These are phyloP conservation scores for Lachancea quebecensis DNA, from an alignment of 805 yeast species.

Conservation along the genomic window DNA sequence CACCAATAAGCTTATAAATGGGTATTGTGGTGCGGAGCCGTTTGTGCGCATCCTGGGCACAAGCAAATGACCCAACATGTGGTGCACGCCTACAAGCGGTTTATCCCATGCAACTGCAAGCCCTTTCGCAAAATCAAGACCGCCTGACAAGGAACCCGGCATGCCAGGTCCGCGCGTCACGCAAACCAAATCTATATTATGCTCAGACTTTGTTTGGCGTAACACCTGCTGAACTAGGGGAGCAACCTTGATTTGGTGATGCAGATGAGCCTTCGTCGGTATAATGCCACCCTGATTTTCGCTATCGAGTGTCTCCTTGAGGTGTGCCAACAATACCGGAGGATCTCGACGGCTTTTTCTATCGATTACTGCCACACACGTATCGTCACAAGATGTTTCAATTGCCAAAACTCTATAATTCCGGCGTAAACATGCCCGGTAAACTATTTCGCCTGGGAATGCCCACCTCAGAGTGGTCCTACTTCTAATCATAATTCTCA, in stretches of 20 bases:
- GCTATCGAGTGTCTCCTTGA: constrained; percentile 62
- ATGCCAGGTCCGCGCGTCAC: constrained; percentile 97
- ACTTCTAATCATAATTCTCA: too few species aligned
- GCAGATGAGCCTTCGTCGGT: constrained; percentile 77
- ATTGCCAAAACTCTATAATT: constrained; percentile 69
- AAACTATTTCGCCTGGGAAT: too few species aligned
- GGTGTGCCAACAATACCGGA: constrained; percentile 41
- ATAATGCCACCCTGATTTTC: constrained; percentile 70
- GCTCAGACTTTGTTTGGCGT: constrained; percentile 5
- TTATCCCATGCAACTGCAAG: constrained; percentile 66
- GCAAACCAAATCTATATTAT: constrained; percentile 64
- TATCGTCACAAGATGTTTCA: constrained; percentile 93
- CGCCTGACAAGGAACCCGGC: constrained; percentile 80
- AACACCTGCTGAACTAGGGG: constrained; percentile 43
- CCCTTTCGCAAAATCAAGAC: constrained; percentile 82
- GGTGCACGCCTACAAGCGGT: constrained; percentile 88
- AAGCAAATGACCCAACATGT: constrained; percentile 89
- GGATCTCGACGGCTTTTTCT: constrained; percentile 27
- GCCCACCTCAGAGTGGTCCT: too few species aligned
- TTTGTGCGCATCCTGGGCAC: constrained; percentile 48
- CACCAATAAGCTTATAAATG: constrained; percentile 69
- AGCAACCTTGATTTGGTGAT: constrained; percentile 61
- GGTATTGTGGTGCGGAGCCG: constrained; percentile 45
- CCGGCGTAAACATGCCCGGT: constrained; percentile 14
- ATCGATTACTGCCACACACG: constrained; percentile 77